Evolutionary conservation across 2,329 filamentous ascomycete species (phyloP), one percentile per base, ranked within the genome.

Genomic region (Hymenoscyphus salicellus): DNA sequence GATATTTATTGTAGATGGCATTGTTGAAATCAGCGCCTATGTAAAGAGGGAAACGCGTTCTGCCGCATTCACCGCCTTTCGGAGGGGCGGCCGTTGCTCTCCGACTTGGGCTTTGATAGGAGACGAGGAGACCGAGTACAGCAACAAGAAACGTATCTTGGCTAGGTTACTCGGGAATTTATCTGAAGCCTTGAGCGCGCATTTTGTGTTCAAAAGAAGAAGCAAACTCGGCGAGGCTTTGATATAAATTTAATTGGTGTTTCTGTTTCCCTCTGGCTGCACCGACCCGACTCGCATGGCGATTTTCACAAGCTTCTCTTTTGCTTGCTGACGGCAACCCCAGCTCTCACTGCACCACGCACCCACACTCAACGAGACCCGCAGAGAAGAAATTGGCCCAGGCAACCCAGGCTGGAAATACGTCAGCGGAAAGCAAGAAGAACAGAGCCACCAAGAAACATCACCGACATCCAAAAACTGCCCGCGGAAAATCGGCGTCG

Each of bases 371-470:
- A 58, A 36, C 14, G 3, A 33, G 55, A 57, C 30, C 30, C 55
- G 33, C 33, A n/a, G 36, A 26, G 46, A 52, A 52, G 58, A 60
- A 52, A 60, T 60, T 60, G 58, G 58, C 20, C 41, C 58, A 60
- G 58, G 58, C 58, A 52, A 49, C 43, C 23, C 58, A 43, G 60
- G 20, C 49, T 41, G 46, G 20, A 20, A 30, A 63, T 69, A 69
- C 67, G 67, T 69, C 67, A 69, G 67, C 65, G 65, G 43, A 49
- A n/a, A 60, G 61, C 56, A 36, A 55, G 62, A 38, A 30, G 28
- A 30, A 6, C 28, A 6, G 8, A 52, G 46, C 46, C 46, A 52
- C 46, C 46, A 52, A 52, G 46, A 52, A 52, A 52, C 46, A 52
- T 52, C 46, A 60, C 58, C 43, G 28, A 58, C 38, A 10, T 23